Base-by-base conservation (phyloP, 169 alveolate genomes). In the Cryptosporidium xiaoi region DNA sequence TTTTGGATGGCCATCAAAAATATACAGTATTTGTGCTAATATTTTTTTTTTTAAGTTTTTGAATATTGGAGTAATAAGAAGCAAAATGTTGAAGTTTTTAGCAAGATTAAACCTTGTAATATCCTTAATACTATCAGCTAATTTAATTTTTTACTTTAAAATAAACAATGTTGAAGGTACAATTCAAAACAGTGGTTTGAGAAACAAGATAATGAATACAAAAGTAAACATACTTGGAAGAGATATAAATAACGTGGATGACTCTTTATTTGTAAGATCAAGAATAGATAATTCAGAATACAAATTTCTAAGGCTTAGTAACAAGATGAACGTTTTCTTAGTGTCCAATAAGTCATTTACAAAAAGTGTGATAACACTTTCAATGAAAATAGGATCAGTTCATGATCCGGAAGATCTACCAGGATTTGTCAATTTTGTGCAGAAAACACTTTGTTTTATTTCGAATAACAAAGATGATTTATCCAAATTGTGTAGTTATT, bases 321-420 rank as follows among this genome's bases (percentile, higher is more conserved):
- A 69, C 36, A 51, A 64, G 8, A 13, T 69, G 56, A 69, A 53
- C 10, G 66, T 69, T 20, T 69, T 69, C 29, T 51, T 69, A 51
- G 66, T 69, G 5, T 56, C 36, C 18, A 66, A 69, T 51, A 69
- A 69, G 36, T 48, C 51, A 12, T n/a, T 51, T 3, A 27, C 27
- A 15, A 56, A 27, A 12, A 51, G 67, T 16, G 36, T 53, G 13
- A 66, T 64, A 1, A 51, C 24, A 8, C 36, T 69, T 51, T 31
- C 27, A 1, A 10, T 69, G n/a, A 51, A 69, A 29, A 33, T 53
- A 27, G 83, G 83, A 2, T 69, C 60, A 29, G 33, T 51, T 53
- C 51, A 66, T 8, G 83, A 69, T 13, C 83, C 83, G 16, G 66
- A 69, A 56, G 60, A 69, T 24, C 16, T 53, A n/a, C 83, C 83